Percentiles rank a stretch among this genome's conserved stretches.
phyloP scores from a whole-genome alignment of 768 basidiomycete genomes.

The Pisolithus sp. region DNA sequence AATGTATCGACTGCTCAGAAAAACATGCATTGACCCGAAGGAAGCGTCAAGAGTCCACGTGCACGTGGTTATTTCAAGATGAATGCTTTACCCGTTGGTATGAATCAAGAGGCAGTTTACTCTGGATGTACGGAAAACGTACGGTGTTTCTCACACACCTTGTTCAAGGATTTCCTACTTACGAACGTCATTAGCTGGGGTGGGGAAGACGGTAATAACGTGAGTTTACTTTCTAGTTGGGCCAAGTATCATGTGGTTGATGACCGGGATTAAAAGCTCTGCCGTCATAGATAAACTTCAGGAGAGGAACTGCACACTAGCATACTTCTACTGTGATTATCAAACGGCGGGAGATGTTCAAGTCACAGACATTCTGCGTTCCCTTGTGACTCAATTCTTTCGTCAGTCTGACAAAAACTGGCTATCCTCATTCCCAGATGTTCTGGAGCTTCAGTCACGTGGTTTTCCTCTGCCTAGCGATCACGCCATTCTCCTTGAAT shows the following conservation, averaged over 20 bases:
- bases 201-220: constrained; percentile 15
- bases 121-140: constrained; percentile 18
- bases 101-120: constrained; percentile 1
- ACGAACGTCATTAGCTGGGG: constrained; percentile 7
- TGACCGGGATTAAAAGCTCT: not conserved
- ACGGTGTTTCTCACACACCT: not conserved
- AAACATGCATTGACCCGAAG: not conserved
- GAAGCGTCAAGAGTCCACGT: not conserved
- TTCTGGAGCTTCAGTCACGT: constrained; percentile 3
- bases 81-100: not conserved
- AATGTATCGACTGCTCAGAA: not conserved
- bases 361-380: constrained; percentile 12
- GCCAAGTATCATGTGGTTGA: not conserved
- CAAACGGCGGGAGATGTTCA: constrained; percentile 2
- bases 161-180: not conserved
- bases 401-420: not conserved
- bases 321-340: constrained; percentile 22
- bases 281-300: constrained; percentile 4
- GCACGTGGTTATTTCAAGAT: not conserved
- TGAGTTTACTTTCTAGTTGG: not conserved
- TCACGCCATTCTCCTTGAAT: constrained; percentile 1
- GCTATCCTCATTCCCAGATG: not conserved
- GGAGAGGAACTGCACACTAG: not conserved
- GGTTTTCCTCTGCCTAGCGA: not conserved
- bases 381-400: constrained; percentile 14